Evolutionary conservation across 2,329 filamentous ascomycete species (phyloP), one percentile per base, ranked within the genome.

Genomic region (Neopestalotiopsis sp.): DNA sequence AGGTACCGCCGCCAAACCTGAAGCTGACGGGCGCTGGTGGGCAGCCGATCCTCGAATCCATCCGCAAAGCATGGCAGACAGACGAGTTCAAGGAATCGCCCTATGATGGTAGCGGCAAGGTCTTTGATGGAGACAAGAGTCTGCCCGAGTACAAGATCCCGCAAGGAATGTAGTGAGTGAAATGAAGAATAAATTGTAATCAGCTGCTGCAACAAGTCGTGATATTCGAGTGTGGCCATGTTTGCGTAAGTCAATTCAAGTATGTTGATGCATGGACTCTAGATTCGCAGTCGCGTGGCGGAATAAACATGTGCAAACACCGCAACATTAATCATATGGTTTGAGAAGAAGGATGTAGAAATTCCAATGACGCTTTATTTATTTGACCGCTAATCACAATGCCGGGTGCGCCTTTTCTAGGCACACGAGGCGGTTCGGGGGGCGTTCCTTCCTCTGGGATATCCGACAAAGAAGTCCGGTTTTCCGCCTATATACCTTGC

Each of bases 41-140:
- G 0, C 70, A 78, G n/a, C 78, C 79, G 0, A 75, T 85, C 2
- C 75, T 82, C 59, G 74, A 78, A 1, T 68, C 42, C 0, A 76
- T 84, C 12, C 74, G 74, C 28, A 61, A 74, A 4, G 68, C 72
- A 7, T 84, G 82, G 82, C 66, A 72, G 30, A 68, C 69, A 3
- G 67, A 72, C 4, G 74, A 71, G 13, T 71, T 71, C 1, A 72
- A 74, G 3, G 69, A 77, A 30, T 84, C 81, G 0, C 84, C 84
- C 0, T 86, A 86, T 69, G 82, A 85, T 73, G 84, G 83, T 0
- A 83, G 78, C 56, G 83, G 84, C 1, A 78, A 73, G 10, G 76
- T 84, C 1, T 82, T 78, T 62, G 84, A 86, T 72, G 84, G 81
- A 0, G 80, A 78, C 62, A 74, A 71, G 40, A 78, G 78, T 60